Base-by-base conservation (phyloP, 1,284 basidiomycete species). In the Rhodotorula sp. region DNA sequence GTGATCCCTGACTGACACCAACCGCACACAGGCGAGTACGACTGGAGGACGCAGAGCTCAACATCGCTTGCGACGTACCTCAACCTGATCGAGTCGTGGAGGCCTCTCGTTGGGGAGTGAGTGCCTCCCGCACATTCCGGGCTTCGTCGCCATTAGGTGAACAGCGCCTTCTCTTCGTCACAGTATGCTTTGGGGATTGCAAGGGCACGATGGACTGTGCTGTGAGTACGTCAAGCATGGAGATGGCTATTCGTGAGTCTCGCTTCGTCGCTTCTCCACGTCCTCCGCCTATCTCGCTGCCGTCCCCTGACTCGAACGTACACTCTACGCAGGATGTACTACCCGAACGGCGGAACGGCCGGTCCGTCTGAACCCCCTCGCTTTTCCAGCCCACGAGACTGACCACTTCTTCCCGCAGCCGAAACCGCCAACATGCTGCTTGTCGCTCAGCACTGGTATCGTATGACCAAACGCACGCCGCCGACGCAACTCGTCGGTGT, bases 301-400 rank as follows among this genome's bases (percentile, higher is more conserved):
- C 36, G 22, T 19, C 34, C 10, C 3, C 11, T 22, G 22, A 17
- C 24, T 17, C 30, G 11, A 22, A 0, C 30, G 24, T 22, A 0
- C 30, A 2, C 19, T 7, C 20, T 9, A n/a, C 29, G 9, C 46
- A 46, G 57, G 4, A 22, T 47, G 15, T 47, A 46, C 56, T 58
- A 58, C 39, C 56, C 56, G 13, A 39, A 56, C 9, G 56, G 39
- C 2, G 39, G 56, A 8, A 34, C 47, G 7, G 20, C 20, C 20
- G 24, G 29, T 27, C 30, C 49, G 49, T 27, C 24, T 51, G 2
- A 24, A 27, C 6, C 49, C 8, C n/a, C n/a, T 51, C 27, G 74
- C 8, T 74, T 74, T 64, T 65, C 66, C 8, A n/a, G 63, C 29
- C n/a, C 62, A 68, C 55, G 64, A 72, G 39, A 67, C 70, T 7